phyloP scores from a whole-genome alignment of 805 yeast species.

The Kluyveromyces aestuarii region DNA sequence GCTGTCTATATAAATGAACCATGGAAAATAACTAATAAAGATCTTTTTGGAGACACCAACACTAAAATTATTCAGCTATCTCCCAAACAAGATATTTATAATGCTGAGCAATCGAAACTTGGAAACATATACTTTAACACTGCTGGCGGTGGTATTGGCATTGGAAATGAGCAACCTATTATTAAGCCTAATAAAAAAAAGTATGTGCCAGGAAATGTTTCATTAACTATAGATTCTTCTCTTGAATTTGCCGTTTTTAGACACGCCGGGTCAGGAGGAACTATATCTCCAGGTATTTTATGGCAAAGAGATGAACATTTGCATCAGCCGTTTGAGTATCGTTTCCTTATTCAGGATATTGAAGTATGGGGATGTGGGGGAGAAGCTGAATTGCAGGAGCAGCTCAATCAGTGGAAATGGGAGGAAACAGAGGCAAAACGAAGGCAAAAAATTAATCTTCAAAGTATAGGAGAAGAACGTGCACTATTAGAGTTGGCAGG shows the following conservation, averaged over 20 bases:
- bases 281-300: slow-evolving; percentile 31
- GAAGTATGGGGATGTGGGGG: slow-evolving; percentile 94
- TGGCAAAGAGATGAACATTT: slow-evolving; percentile 12
- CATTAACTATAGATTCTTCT: slow-evolving; percentile 67
- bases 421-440: slow-evolving; percentile 79
- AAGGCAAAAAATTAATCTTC: slow-evolving; percentile 59
- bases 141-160: slow-evolving; percentile 72
- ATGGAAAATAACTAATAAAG: slow-evolving; percentile 69
- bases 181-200: slow-evolving; percentile 37
- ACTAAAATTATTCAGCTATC: slow-evolving; percentile 55
- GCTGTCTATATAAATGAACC: slow-evolving; percentile 62
- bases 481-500: slow-evolving; percentile 84
- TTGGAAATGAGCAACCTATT: slow-evolving; percentile 63
- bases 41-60: slow-evolving; percentile 55
- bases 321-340: slow-evolving; percentile 45
- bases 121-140: slow-evolving; percentile 57
- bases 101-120: slow-evolving; percentile 27
- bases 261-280: slow-evolving; percentile 51
- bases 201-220: slow-evolving; percentile 65
- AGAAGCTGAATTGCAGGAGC: slow-evolving; percentile 66
- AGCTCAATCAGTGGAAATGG: slow-evolving; percentile 79
- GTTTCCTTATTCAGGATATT: slow-evolving; percentile 61
- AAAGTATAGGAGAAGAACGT: slow-evolving; percentile 66
- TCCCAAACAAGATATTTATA: slow-evolving; percentile 55
- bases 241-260: slow-evolving; percentile 78